A percentile compares a stretch with the other conserved stretches of the same genome.
Evolutionary conservation across 345 rosid species (phyloP).

Genomic region (Anastatica hierochuntica): DNA sequence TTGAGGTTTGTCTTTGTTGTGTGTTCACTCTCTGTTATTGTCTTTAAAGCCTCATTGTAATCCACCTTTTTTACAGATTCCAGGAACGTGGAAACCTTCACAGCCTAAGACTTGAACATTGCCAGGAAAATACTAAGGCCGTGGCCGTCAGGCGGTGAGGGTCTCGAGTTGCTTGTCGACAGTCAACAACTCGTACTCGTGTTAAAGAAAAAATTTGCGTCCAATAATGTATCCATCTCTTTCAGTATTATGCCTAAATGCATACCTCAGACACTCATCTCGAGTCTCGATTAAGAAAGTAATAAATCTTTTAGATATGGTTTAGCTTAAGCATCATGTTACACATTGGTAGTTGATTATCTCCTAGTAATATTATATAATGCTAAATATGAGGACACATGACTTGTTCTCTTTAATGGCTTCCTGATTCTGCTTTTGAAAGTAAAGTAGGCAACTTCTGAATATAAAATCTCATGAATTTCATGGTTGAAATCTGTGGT

Average conservation of each 20-base stretch:
- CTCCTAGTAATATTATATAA: too few species aligned
- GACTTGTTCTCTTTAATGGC: too few species aligned
- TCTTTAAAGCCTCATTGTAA: background rate
- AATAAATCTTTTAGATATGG: background rate
- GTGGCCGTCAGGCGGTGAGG: too few species aligned
- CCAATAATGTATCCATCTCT: background rate
- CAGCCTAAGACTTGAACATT: conserved; percentile 17
- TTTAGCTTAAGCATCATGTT: too few species aligned
- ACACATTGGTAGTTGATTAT: too few species aligned
- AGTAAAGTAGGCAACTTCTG: background rate
- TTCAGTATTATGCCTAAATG: background rate
- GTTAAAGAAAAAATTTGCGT: too few species aligned
- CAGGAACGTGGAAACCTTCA: conserved; percentile 19
- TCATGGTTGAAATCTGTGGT: background rate
- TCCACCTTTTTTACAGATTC: conserved; percentile 3
- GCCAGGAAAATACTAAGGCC: background rate
- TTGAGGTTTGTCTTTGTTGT: conserved; percentile 46
- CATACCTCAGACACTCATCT: background rate
- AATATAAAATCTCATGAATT: background rate
- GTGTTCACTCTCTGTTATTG: background rate
- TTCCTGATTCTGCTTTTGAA: background rate
- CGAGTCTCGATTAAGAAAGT: too few species aligned
- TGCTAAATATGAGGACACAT: too few species aligned
- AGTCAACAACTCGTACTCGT: too few species aligned
- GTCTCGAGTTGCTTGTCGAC: background rate